These are phyloP conservation scores for Hirsutella minnesotensis DNA, from an alignment of 2,329 filamentous ascomycete species.

Conservation along the genomic window DNA sequence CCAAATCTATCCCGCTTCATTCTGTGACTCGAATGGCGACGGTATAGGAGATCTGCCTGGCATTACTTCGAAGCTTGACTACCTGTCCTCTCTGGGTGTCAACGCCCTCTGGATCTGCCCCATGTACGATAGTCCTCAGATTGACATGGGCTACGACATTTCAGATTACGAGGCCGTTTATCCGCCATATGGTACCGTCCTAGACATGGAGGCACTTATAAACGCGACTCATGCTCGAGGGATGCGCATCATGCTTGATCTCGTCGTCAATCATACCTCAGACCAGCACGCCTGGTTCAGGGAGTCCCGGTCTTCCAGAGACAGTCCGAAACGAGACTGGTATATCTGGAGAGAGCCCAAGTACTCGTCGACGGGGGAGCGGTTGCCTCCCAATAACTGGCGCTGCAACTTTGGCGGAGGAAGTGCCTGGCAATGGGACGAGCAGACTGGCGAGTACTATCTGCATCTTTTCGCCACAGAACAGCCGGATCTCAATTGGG, in stretches of 20 bases:
- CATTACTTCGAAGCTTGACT: conserved; percentile 50
- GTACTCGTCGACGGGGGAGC: conserved; percentile 42
- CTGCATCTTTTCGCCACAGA: conserved; percentile 63
- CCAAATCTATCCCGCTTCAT: conserved; percentile 48
- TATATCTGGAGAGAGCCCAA: conserved; percentile 48
- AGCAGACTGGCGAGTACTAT: conserved; percentile 63
- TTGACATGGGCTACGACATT: conserved; percentile 62
- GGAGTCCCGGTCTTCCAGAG: conserved; percentile 48
- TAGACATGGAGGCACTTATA: conserved; percentile 53
- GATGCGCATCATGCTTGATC: conserved; percentile 62
- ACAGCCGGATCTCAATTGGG: conserved; percentile 83
- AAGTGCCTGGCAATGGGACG: conserved; percentile 60
- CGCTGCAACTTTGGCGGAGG: conserved; percentile 46
- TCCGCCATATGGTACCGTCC: conserved; percentile 52
- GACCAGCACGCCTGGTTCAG: conserved; percentile 62
- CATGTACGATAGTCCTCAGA: conserved; percentile 51
- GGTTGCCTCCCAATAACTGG: conserved; percentile 69
- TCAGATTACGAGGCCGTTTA: conserved; percentile 56
- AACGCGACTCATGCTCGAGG: conserved; percentile 45
- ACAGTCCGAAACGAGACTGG: conserved; percentile 57
- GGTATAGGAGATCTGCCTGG: conserved; percentile 51
- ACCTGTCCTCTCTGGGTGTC: conserved; percentile 47
- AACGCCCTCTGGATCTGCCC: conserved; percentile 59
- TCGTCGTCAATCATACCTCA: conserved; percentile 70
- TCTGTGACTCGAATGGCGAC: conserved; percentile 43